Evolutionary conservation across 108 stramenopile genomes (phyloP).

Genomic region (Cyclotella sp.): DNA sequence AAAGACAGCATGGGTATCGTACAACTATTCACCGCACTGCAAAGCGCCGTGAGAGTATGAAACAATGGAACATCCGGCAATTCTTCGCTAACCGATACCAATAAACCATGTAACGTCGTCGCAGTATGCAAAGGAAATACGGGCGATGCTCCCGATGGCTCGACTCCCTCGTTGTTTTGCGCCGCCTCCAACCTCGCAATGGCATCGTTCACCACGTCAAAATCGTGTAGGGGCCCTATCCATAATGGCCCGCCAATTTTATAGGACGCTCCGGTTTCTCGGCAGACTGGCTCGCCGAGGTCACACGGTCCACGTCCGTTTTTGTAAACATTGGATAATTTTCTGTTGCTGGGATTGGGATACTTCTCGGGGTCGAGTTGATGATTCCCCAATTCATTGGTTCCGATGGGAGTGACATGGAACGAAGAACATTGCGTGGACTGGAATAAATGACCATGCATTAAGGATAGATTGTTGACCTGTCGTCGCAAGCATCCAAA

Average conservation of each 20-base stretch:
- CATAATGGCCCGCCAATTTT: slow-evolving; percentile 96
- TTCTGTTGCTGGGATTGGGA: slow-evolving; percentile 59
- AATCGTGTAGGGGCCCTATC: slow-evolving; percentile 94
- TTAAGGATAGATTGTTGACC: slow-evolving; percentile 78
- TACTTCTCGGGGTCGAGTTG: slow-evolving; percentile 55
- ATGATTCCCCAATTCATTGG: slow-evolving; percentile 44
- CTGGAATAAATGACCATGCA: slow-evolving; percentile 91
- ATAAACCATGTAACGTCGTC: slow-evolving; percentile 75
- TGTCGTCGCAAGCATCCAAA: not conserved
- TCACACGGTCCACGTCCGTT: slow-evolving; percentile 54
- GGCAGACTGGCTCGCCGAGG: slow-evolving; percentile 46
- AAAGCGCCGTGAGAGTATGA: slow-evolving; percentile 86
- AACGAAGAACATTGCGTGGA: slow-evolving; percentile 95
- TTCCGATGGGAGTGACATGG: slow-evolving; percentile 69
- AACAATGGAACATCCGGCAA: slow-evolving; percentile 91
- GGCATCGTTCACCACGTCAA: slow-evolving; percentile 76
- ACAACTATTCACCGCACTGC: slow-evolving; percentile 67
- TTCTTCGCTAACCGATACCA: slow-evolving; percentile 93
- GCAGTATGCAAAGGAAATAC: slow-evolving; percentile 40
- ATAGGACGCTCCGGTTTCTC: slow-evolving; percentile 82
- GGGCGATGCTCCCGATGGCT: slow-evolving; percentile 46
- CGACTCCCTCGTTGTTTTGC: slow-evolving; percentile 30
- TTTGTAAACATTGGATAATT: slow-evolving; percentile 63
- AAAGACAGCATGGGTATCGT: slow-evolving; percentile 78
- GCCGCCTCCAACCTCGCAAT: slow-evolving; percentile 70